phyloP scores from a whole-genome alignment of 345 rosid genomes.

The Hevea brasiliensis region DNA sequence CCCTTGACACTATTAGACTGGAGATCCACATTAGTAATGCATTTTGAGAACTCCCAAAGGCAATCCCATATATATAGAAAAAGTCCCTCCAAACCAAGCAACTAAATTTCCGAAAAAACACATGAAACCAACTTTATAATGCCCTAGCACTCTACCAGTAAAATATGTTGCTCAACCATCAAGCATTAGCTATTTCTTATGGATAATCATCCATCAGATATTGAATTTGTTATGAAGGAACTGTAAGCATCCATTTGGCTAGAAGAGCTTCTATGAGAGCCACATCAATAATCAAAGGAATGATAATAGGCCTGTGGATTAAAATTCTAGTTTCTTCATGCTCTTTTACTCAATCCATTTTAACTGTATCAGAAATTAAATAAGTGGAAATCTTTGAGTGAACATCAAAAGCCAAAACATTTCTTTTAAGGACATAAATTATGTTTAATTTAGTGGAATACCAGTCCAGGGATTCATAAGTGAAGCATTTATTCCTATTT shows the following conservation, averaged over 20 bases:
- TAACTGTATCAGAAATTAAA: not conserved
- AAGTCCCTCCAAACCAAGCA: too few relatives aligned
- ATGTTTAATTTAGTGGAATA: not conserved
- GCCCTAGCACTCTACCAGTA: too few relatives aligned
- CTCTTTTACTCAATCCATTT: not conserved
- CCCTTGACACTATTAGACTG: not conserved
- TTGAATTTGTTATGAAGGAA: not conserved
- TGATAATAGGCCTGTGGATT: not conserved
- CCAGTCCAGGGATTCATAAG: not conserved
- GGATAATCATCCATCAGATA: not conserved
- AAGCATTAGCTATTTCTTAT: not conserved
- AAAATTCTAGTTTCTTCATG: not conserved
- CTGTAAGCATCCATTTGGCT: not conserved
- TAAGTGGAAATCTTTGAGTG: not conserved
- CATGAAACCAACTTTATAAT: too few relatives aligned
- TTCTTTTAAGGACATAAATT: not conserved
- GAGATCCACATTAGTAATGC: not conserved
- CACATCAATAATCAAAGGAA: not conserved
- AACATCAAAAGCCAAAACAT: not conserved
- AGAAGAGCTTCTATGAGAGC: not conserved
- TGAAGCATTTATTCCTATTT: not conserved
- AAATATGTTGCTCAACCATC: not conserved
- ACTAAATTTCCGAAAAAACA: too few relatives aligned
- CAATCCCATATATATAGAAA: not conserved
- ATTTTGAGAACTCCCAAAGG: conserved; percentile 1